Base-by-base conservation (phyloP, 2,329 filamentous ascomycete genomes). In the Clonostachys sp. region DNA sequence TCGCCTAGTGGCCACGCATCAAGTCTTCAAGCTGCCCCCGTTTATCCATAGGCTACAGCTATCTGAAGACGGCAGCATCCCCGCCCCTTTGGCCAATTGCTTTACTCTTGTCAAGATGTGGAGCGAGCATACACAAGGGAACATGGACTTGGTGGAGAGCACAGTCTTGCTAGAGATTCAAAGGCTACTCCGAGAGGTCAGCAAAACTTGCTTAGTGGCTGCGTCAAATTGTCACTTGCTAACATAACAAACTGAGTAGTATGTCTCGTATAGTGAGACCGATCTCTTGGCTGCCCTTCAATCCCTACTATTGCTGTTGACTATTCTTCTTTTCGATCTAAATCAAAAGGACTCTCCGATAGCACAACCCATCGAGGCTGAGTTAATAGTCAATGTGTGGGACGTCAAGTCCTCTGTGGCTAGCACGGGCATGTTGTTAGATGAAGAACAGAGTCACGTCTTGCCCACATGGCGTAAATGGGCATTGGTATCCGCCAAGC, bases 401-500 rank as follows among this genome's bases (percentile, higher is more conserved):
- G 48, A 50, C 24, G 44, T 55, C 13, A 55, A 50, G 39, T 24
- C 50, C 8, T 30, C 30, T 12, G 46, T 55, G 13, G 49, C 51
- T 5, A 18, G 6, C 13, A 52, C 51, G 3, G 51, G 51, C 2
- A 43, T 55, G 4, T 52, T 53, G 42, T 36, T 51, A 3, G 44
- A 47, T 7, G 41, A 48, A n/a, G 51, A 53, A 33, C 10, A 24
- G 8, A 38, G 42, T 10, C 41, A 51, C 24, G 44, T 16, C 12
- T 12, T 45, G 36, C 53, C 53, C 12, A 9, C 24, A 7, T 55
- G 53, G 51, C 16, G 44, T 17, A 20, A 48, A 12, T 55, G 53
- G 53, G 53, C 51, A 20, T 41, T 53, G 12, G 48, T 50, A 4
- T 48, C 51, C 3, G 49, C 48, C 42, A 55, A 55, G 39, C 48